Conservation (phyloP, 306 rosid genomes). For the Senna tora region DNA sequence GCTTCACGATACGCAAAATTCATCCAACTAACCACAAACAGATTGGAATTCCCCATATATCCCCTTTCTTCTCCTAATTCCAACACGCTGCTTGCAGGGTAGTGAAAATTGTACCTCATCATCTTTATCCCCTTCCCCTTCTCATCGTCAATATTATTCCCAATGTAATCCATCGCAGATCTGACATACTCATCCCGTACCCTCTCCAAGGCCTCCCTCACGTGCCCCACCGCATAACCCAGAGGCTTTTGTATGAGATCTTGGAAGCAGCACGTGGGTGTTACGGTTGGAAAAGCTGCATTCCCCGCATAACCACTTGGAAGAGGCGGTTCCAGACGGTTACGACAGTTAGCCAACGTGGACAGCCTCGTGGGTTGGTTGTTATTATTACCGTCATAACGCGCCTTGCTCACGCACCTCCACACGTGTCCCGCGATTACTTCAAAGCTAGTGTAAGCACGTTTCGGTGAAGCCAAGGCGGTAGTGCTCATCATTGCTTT, state of each 20-base stretch:
- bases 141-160: background rate
- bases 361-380: constrained; percentile 42
- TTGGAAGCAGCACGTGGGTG: constrained; percentile 9
- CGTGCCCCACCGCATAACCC: constrained; percentile 11
- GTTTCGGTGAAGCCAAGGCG: too few relatives aligned
- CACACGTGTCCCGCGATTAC: constrained; percentile 45
- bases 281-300: constrained; percentile 36
- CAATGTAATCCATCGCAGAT: constrained; percentile 31
- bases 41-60: constrained; percentile 36
- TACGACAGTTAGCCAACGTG: constrained; percentile 35
- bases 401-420: constrained; percentile 45
- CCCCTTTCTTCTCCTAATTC: background rate
- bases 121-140: constrained; percentile 21
- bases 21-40: constrained; percentile 50
- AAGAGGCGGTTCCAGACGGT: constrained; percentile 38
- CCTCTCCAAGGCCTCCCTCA: constrained; percentile 36
- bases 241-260: constrained; percentile 31
- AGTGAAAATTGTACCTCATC: constrained; percentile 38
- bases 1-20: constrained; percentile 35
- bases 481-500: background rate
- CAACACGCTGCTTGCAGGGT: constrained; percentile 15
- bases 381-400: background rate
- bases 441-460: constrained; percentile 43
- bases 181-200: constrained; percentile 32
- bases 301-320: constrained; percentile 31